Evolutionary conservation across 768 basidiomycete species (phyloP), one percentile per base, ranked within the genome.

Genomic region (Russula lepida): DNA sequence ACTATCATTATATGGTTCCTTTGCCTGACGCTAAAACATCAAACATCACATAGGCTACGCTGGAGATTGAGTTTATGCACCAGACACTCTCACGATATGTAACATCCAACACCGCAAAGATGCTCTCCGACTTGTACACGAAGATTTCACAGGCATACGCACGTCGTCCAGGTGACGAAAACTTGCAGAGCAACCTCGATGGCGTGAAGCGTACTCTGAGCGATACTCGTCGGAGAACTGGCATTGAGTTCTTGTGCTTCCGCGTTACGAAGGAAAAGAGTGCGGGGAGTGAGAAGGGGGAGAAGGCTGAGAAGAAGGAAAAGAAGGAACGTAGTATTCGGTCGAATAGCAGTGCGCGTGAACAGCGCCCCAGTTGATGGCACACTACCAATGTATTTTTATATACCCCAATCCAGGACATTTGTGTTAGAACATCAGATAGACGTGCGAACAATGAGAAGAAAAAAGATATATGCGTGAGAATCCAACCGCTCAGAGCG

Each of bases 31-130:
- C 33, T 7, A 32, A 41, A 15, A 2, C 41, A 21, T 37, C 23
- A 15, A 15, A 37, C 6, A n/a, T 32, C 15, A 39, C 43, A 11
- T 71, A 98, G 94, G 97, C 97, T 15, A 98, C 97, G 5, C 85
- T 99, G 28, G 95, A 98, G 73, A 97, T 98, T 66, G 97, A 98
- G 75, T 98, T 98, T 77, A 86, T 98, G 79, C 95, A 99, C 73
- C 97, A 98, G 75, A 93, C 91, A 6, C 77, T 99, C 44, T 84
- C 86, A 32, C 86, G 89, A 66, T 95, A 95, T 71, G 89, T 98
- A 56, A 88, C 89, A 17, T 78, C 85, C 1, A 69, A 79, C 7
- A 92, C 95, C 15, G 88, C 89, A 37, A 84, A 85, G 69, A 91
- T 85, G 52, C 82, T 99, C 28, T 88, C 92, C 32, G 89, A 95